Evolutionary conservation across 441 rosid species (phyloP).

Genomic region (Euphorbia corollata): DNA sequence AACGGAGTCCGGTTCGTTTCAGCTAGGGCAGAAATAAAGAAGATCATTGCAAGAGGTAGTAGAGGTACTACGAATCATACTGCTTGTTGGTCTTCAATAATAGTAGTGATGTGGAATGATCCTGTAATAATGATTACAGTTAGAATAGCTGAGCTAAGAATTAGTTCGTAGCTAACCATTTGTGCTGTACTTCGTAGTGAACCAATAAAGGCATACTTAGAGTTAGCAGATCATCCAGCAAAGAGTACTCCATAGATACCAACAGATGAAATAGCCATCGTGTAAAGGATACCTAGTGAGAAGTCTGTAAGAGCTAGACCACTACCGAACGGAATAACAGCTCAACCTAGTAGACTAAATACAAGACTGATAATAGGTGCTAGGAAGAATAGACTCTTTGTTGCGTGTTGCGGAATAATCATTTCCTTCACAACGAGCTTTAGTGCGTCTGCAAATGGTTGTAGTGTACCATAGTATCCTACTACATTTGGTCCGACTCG

Average conservation of each 20-base stretch:
- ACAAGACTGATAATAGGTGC: not conserved
- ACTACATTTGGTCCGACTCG: not conserved
- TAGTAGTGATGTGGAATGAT: not conserved
- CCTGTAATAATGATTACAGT: not conserved
- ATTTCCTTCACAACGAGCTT: not conserved
- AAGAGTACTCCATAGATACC: not conserved
- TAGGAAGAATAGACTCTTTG: not conserved
- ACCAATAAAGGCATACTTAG: not conserved
- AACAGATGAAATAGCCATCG: not conserved
- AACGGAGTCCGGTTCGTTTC: not conserved
- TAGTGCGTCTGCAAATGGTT: not conserved
- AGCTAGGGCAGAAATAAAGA: not conserved
- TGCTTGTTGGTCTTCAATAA: not conserved
- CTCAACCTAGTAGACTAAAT: not conserved
- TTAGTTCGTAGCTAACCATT: not conserved
- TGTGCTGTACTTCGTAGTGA: not conserved
- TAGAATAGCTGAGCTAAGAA: not conserved
- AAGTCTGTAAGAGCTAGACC: not conserved
- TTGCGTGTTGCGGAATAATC: not conserved
- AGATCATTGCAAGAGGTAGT: not conserved
- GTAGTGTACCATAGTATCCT: not conserved
- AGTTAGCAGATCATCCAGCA: not conserved
- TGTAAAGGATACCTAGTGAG: not conserved
- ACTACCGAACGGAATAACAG: not conserved
- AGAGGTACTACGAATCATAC: not conserved